phyloP scores from a whole-genome alignment of 2,329 filamentous ascomycete species.

The Xylariaceae sp. region DNA sequence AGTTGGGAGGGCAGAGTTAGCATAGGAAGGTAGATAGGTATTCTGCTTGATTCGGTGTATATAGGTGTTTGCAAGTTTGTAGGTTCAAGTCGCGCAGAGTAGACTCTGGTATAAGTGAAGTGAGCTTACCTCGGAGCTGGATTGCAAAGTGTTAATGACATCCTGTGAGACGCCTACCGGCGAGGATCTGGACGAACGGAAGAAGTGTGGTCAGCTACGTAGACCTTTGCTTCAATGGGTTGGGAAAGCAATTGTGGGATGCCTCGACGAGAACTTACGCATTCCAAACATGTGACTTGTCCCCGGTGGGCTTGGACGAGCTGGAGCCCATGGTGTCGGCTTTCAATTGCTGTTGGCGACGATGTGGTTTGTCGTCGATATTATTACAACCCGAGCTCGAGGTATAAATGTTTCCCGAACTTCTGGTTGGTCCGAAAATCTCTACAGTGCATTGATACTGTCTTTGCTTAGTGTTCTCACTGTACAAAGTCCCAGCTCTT shows the following conservation, averaged over 20 bases:
- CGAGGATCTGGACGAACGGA: slow-evolving; percentile 32
- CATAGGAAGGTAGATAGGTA: background rate
- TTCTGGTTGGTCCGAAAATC: slow-evolving; percentile 17
- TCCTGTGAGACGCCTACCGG: slow-evolving; percentile 67
- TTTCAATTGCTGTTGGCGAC: slow-evolving; percentile 26
- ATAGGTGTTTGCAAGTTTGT: slow-evolving; percentile 1
- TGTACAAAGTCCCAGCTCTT: no score
- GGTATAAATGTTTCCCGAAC: slow-evolving; percentile 23
- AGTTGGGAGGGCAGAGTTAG: slow-evolving; percentile 5
- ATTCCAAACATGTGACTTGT: slow-evolving; percentile 50
- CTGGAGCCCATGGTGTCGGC: slow-evolving; percentile 52
- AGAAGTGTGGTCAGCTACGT: slow-evolving; percentile 6
- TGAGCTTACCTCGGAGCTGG: slow-evolving; percentile 71
- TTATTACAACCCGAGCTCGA: no score
- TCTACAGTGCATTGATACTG: slow-evolving; percentile 11
- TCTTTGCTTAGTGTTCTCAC: background rate
- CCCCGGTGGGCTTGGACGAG: slow-evolving; percentile 51
- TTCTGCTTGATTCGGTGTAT: no score
- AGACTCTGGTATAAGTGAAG: background rate
- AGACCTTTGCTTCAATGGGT: no score
- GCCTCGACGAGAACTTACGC: slow-evolving; percentile 40
- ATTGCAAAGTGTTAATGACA: slow-evolving; percentile 77
- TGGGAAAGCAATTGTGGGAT: background rate
- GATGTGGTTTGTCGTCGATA: no score
- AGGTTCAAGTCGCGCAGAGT: no score